Conservation (phyloP, 345 rosid genomes). For the Anastatica hierochuntica region DNA sequence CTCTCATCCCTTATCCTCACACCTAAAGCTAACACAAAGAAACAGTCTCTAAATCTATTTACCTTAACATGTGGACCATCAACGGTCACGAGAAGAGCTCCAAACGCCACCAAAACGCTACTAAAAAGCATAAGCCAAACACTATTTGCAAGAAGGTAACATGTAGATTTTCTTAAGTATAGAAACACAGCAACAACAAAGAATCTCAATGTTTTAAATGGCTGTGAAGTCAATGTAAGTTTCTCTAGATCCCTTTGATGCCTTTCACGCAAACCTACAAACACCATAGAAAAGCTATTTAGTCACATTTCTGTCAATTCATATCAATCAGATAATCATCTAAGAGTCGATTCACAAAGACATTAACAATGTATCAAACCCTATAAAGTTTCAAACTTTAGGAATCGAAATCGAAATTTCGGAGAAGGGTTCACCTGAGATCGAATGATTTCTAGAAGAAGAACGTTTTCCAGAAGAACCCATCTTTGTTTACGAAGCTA, state of each 20-base stretch:
- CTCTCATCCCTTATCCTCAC: not conserved
- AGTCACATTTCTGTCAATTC: not conserved
- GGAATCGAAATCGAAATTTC: not conserved
- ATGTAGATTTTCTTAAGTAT: slow-evolving; percentile 36
- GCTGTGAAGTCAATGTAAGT: slow-evolving; percentile 55
- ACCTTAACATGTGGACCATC: slow-evolving; percentile 77
- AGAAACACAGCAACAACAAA: slow-evolving; percentile 49
- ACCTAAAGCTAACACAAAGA: not conserved
- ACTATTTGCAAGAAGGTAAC: slow-evolving; percentile 46
- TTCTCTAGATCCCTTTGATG: slow-evolving; percentile 31
- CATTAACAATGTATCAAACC: too few species aligned
- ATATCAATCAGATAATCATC: not conserved
- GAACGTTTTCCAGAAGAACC: slow-evolving; percentile 13
- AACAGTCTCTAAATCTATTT: slow-evolving; percentile 7
- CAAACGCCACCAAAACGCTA: slow-evolving; percentile 26
- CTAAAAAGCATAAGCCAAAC: slow-evolving; percentile 52
- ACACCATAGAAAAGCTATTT: not conserved
- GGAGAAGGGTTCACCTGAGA: slow-evolving; percentile 20
- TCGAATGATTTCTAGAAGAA: slow-evolving; percentile 3
- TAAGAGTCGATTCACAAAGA: not conserved
- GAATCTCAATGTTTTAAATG: slow-evolving; percentile 56
- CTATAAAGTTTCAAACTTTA: slow-evolving; percentile 1
- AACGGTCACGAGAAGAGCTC: slow-evolving; percentile 43
- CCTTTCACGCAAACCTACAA: slow-evolving; percentile 27
- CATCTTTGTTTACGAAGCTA: too few species aligned